Base-by-base conservation (phyloP, 371 early-diverging fungal genomes). In the Syncephalis fuscata region DNA sequence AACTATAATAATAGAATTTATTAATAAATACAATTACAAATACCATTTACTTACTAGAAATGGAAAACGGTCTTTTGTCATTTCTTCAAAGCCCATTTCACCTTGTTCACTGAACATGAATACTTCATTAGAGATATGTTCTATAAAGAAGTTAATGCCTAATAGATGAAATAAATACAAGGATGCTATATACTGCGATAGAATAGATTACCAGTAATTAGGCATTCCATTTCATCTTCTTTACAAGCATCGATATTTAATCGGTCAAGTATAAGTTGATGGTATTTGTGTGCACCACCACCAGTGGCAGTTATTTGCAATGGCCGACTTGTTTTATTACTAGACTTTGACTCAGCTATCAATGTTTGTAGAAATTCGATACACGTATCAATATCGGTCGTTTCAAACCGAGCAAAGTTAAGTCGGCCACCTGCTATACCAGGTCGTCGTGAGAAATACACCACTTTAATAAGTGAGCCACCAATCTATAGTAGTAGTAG, bases 41-140 rank as follows among this genome's bases (percentile, higher is more conserved):
- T 2, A 1, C 20, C 5, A 8, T 17, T 20, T 11, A 23, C 23
- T 51, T 46, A 78, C 80, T 77, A 86, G 71, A 63, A 85, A 87
- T 14, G 88, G 88, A 63, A 82, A 87, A 25, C 27, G 16, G 11
- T 44, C 43, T 15, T 37, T 42, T 2, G 25, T 2, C 20, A 19
- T 20, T 9, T 43, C 44, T n/a, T 19, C n/a, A 16, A 21, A 10
- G 3, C 25, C 14, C 20, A 26, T 43, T 23, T 51, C n/a, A n/a
- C n/a, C 26, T 26, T 16, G 32, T 7, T 51, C 32, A 23, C 17
- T 69, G 57, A 90, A 96, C 8, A 88, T 87, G 58, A 93, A 96
- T n/a, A 88, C 92, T 65, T 96, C 96, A 59, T 88, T 81, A 0
- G 92, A 83, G 49, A 95, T 85, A 57, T 92, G 82, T 22, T 83